phyloP scores from a whole-genome alignment of 176 grass and related monocot species.

The Poa annua region DNA sequence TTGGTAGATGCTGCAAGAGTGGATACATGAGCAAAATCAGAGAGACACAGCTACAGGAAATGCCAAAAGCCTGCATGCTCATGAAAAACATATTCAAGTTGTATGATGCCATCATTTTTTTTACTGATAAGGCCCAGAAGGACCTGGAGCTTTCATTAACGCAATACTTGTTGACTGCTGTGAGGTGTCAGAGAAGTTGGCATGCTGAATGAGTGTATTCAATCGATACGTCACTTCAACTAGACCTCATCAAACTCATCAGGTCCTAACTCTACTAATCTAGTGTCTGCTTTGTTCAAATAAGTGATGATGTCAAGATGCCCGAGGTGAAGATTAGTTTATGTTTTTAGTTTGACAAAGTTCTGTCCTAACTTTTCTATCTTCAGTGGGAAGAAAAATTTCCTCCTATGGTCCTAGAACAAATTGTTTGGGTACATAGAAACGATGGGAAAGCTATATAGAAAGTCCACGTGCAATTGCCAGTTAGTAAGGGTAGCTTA shows the following conservation, averaged over 20 bases:
- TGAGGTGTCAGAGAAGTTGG: background rate
- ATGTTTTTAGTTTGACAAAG: background rate
- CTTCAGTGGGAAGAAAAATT: background rate
- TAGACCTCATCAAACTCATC: background rate
- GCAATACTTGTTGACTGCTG: too few species aligned
- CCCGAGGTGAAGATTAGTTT: slow-evolving; percentile 2
- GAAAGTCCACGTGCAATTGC: background rate
- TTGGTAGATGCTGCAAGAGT: slow-evolving; percentile 78
- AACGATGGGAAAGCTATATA: background rate
- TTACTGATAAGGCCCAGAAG: too few species aligned
- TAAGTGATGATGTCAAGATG: background rate
- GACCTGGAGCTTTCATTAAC: too few species aligned
- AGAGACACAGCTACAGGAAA: background rate
- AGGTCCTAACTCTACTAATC: background rate
- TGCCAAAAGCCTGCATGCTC: background rate
- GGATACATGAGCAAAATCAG: background rate
- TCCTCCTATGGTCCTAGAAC: background rate
- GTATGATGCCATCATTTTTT: background rate
- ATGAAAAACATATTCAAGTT: background rate
- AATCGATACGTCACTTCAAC: background rate
- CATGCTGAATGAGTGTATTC: background rate
- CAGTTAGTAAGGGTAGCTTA: slow-evolving; percentile 36
- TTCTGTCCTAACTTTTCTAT: background rate
- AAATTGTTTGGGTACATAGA: background rate
- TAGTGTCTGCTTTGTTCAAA: background rate